Conservation (phyloP, 768 basidiomycete genomes). For the Roridomyces roridus region DNA sequence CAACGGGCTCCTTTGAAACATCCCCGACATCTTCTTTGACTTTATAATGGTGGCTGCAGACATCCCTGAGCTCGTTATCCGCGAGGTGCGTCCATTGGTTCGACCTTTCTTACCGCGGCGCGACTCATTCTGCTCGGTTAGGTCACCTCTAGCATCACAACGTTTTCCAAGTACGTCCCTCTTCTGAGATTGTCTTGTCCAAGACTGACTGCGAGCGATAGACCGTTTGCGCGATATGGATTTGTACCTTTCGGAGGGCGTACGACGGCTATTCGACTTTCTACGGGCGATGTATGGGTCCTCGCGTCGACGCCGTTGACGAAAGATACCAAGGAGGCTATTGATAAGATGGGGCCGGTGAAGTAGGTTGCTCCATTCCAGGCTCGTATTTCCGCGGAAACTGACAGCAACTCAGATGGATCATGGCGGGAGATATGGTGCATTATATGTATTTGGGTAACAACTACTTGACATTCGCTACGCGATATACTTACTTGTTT, state of each 20-base stretch:
- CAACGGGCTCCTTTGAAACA: no score
- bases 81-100: slow-evolving; percentile 14
- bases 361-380: slow-evolving; percentile 48
- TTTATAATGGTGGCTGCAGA: slow-evolving; percentile 13
- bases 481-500: slow-evolving; percentile 5
- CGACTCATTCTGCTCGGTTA: neutral
- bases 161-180: slow-evolving; percentile 19
- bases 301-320: slow-evolving; percentile 82
- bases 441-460: slow-evolving; percentile 67
- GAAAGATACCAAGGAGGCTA: slow-evolving; percentile 63
- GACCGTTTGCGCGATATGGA: slow-evolving; percentile 72
- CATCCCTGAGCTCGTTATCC: slow-evolving; percentile 22
- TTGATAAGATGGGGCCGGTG: slow-evolving; percentile 72
- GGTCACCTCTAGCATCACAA: slow-evolving; percentile 19
- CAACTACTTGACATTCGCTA: slow-evolving; percentile 1
- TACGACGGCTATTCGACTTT: slow-evolving; percentile 79
- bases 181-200: neutral
- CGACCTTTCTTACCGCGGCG: neutral
- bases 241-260: slow-evolving; percentile 81
- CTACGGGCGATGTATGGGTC: slow-evolving; percentile 76
- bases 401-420: slow-evolving; percentile 61
- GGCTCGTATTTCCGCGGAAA: no score
- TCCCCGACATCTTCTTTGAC: no score
- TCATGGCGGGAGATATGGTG: slow-evolving; percentile 61
- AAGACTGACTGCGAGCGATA: slow-evolving; percentile 28